phyloP scores from a whole-genome alignment of 768 basidiomycete genomes.

The Lyophyllum semitale region DNA sequence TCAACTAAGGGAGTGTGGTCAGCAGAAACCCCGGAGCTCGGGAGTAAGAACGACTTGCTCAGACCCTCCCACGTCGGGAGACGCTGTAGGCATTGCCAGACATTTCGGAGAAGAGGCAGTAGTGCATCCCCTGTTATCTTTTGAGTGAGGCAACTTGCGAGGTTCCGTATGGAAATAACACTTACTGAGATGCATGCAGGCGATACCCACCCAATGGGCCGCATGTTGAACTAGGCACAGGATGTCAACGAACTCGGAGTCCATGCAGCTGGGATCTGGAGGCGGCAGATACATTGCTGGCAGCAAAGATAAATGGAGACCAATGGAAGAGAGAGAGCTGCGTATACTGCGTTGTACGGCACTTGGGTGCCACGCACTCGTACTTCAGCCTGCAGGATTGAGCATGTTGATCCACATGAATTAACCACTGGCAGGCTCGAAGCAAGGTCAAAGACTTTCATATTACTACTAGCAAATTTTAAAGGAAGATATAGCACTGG shows the following conservation, averaged over 20 bases:
- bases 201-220: constrained; percentile 1
- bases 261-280: background rate
- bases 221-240: constrained; percentile 2
- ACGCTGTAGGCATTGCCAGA: constrained; percentile 3
- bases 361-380: constrained; percentile 2
- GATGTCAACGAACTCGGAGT: constrained; percentile 3
- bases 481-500: too few relatives aligned
- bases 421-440: background rate
- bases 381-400: constrained; percentile 4
- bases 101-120: background rate
- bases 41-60: background rate
- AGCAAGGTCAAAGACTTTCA: too few relatives aligned
- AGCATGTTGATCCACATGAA: constrained; percentile 4
- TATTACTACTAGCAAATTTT: background rate
- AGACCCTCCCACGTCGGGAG: constrained; percentile 1
- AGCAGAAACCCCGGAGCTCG: background rate
- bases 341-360: background rate
- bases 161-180: background rate
- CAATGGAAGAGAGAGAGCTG: background rate
- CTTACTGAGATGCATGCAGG: constrained; percentile 6
- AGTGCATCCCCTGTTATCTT: background rate
- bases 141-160: background rate
- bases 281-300: constrained; percentile 9
- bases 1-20: constrained; percentile 1
- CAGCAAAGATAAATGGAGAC: background rate